Percentiles rank a stretch among this genome's conserved stretches.
These are phyloP conservation scores for Exobasidium rhododendri DNA, from an alignment of 1,284 basidiomycete genomes.

Conservation along the genomic window DNA sequence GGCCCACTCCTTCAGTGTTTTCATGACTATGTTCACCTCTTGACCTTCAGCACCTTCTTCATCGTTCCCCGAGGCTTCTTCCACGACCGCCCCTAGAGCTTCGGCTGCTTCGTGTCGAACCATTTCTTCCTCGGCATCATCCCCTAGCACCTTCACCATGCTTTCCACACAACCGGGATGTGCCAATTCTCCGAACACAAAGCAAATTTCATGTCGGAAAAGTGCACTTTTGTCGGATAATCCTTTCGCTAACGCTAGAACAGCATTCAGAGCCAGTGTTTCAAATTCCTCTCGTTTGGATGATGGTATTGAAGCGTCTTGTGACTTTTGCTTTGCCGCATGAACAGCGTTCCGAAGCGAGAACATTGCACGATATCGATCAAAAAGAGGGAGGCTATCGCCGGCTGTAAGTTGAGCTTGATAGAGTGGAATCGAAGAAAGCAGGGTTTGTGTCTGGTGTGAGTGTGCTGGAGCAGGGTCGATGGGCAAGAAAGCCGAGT, in stretches of 20 bases:
- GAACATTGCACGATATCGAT: conserved; percentile 98
- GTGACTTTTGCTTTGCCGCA: conserved; percentile 14
- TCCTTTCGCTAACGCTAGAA: conserved; percentile 84
- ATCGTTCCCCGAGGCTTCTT: conserved; percentile 62
- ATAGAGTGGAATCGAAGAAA: conserved; percentile 61
- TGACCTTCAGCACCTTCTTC: conserved; percentile 46
- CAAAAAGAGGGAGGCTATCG: conserved; percentile 71
- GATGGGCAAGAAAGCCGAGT: conserved; percentile 70
- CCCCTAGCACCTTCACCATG: conserved; percentile 72
- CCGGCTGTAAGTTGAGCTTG: conserved; percentile 67
- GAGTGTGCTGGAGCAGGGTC: conserved; percentile 78
- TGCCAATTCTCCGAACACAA: conserved; percentile 93
- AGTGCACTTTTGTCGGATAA: conserved; percentile 80
- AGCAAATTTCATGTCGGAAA: conserved; percentile 96
- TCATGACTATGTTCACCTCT: conserved; percentile 65
- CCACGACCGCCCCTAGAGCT: conserved; percentile 91
- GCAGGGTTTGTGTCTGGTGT: conserved; percentile 1
- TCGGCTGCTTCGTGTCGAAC: conserved; percentile 98
- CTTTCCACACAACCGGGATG: conserved; percentile 84
- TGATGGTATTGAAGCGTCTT: conserved; percentile 4
- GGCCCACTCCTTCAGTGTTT: conserved; percentile 82
- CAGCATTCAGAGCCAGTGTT: conserved; percentile 60
- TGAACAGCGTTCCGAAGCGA: conserved; percentile 65
- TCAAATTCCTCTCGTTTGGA: conserved; percentile 15
- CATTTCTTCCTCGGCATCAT: conserved; percentile 83